phyloP scores from a whole-genome alignment of 768 basidiomycete genomes.

The Hemileccinum rubropunctum region DNA sequence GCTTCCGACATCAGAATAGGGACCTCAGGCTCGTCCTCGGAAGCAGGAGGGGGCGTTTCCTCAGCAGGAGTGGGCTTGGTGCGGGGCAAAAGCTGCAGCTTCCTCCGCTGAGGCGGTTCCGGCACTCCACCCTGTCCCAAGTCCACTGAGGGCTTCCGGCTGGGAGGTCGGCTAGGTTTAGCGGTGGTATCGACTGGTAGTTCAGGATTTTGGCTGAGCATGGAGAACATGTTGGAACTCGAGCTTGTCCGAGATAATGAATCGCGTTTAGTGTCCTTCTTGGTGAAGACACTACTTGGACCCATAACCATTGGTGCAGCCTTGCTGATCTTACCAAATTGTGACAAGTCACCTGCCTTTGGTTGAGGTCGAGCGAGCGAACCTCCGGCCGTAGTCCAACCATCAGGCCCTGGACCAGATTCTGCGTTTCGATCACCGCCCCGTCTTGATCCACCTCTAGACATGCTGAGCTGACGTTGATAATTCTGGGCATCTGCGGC shows the following conservation, averaged over 20 bases:
- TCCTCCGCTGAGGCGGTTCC: constrained; percentile 59
- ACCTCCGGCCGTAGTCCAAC: constrained; percentile 77
- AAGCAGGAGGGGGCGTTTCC: constrained; percentile 42
- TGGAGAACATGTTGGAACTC: constrained; percentile 83
- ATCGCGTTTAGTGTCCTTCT: constrained; percentile 67
- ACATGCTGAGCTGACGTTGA: constrained; percentile 71
- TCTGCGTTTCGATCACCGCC: constrained; percentile 70
- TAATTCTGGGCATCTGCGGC: constrained; percentile 57
- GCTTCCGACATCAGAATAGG: constrained; percentile 56
- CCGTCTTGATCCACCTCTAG: constrained; percentile 86
- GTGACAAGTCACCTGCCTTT: constrained; percentile 82
- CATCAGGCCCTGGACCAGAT: constrained; percentile 72
- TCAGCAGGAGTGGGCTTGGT: constrained; percentile 56
- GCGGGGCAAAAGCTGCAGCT: constrained; percentile 76
- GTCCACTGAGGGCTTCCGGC: constrained; percentile 52
- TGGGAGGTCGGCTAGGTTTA: constrained; percentile 52
- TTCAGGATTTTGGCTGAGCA: constrained; percentile 67
- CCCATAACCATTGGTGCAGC: constrained; percentile 74
- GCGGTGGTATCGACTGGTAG: constrained; percentile 48
- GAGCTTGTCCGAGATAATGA: constrained; percentile 80
- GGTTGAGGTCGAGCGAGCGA: constrained; percentile 53
- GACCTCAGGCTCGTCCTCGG: constrained; percentile 49
- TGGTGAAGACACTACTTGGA: constrained; percentile 81
- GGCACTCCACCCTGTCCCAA: constrained; percentile 43
- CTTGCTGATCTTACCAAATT: constrained; percentile 85